Base-by-base conservation (phyloP, 2,329 filamentous ascomycete species). In the Cercospora sojina region DNA sequence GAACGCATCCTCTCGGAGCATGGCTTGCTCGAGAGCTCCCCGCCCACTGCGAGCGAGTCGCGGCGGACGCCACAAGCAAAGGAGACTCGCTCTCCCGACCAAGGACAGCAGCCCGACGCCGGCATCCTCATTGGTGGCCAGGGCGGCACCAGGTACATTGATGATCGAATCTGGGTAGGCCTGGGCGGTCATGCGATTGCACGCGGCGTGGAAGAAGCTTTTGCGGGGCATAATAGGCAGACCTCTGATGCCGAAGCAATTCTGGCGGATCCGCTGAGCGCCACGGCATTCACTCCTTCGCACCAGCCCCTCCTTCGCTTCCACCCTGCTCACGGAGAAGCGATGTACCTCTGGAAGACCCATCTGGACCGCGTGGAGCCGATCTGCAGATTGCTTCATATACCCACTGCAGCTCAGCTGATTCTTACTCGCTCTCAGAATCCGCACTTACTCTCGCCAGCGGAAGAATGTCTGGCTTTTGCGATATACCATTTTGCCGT, bases 351-450 rank as follows among this genome's bases (percentile, higher is more conserved):
- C 76, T 81, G 12, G 77, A 89, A 87, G 64, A 82, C 87, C 5
- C 91, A 87, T 75, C 83, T 87, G 65, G 87, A 90, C 69, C 91
- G 90, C 64, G 88, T 92, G 10, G 88, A 92, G 71, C 88, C 89
- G 0, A 77, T 91, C 9, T 81, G 89, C 70, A 91, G 90, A 74
- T 80, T 91, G n/a, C 73, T 91, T 13, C 90, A 92, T 74, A 79
- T 88, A 0, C 90, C 89, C 0, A 67, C 72, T 2, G n/a, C 74
- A 86, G 10, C 76, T 77, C 29, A 84, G n/a, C 86, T 87, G 5
- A 84, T 87, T 75, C 85, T 85, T 60, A 60, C 53, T 10, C 61
- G 60, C 8, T 62, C 70, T 16, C 59, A 67, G 25, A 57, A 71
- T 18, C 83, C 83, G 31, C 78, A 85, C 1, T 82, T 90, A 49